These are phyloP conservation scores for Hymenochaete sp. DNA, from an alignment of 1,284 basidiomycete species.

Conservation along the genomic window DNA sequence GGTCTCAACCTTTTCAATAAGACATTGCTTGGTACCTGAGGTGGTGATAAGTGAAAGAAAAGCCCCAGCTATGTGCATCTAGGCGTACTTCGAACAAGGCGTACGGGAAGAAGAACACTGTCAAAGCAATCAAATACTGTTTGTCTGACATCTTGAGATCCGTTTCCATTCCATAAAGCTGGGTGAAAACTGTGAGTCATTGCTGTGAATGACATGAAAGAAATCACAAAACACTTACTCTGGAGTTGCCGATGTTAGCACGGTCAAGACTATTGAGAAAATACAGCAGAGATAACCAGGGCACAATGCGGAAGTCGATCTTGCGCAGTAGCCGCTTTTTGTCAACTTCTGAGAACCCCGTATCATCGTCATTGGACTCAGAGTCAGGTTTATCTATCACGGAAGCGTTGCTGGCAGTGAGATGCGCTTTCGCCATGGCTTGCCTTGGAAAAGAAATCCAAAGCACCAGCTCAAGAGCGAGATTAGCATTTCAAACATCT, in stretches of 20 bases:
- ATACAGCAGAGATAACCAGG: slow-evolving; percentile 53
- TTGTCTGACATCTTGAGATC: slow-evolving; percentile 41
- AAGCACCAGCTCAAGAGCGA: too few species aligned
- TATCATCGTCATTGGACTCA: slow-evolving; percentile 1
- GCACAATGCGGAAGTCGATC: slow-evolving; percentile 42
- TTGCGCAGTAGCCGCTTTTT: slow-evolving; percentile 40
- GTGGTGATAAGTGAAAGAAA: not conserved
- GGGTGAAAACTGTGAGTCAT: slow-evolving; percentile 12
- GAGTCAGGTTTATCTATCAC: too few species aligned
- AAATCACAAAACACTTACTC: slow-evolving; percentile 23
- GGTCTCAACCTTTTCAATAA: slow-evolving; percentile 47
- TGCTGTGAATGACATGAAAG: slow-evolving; percentile 19
- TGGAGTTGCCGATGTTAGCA: slow-evolving; percentile 59
- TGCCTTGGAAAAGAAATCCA: too few species aligned
- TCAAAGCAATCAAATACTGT: slow-evolving; percentile 47
- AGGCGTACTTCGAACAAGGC: slow-evolving; percentile 40
- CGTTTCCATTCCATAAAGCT: slow-evolving; percentile 40
- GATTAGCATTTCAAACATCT: too few species aligned
- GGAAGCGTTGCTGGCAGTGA: too few species aligned
- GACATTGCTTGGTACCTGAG: slow-evolving; percentile 45
- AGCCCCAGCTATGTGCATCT: not conserved
- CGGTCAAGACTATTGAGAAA: slow-evolving; percentile 55
- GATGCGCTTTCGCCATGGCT: too few species aligned
- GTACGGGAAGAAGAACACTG: slow-evolving; percentile 52
- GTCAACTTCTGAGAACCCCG: slow-evolving; percentile 26